phyloP scores from a whole-genome alignment of 805 yeast species.

The Teunomyces pallodes region DNA sequence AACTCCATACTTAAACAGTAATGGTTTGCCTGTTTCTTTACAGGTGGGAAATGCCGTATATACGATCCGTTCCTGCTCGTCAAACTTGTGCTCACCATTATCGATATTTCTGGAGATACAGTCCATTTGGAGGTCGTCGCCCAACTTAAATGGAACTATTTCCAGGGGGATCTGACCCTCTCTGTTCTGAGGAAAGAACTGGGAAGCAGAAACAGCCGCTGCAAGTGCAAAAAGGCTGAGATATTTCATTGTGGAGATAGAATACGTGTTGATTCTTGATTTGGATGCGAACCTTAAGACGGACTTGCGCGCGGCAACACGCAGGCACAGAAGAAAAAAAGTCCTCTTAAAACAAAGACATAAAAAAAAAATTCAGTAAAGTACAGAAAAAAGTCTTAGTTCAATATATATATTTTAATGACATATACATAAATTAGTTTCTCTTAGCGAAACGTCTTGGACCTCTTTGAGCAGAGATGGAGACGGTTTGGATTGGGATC shows the following conservation, averaged over 20 bases:
- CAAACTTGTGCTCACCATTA: constrained; percentile 73
- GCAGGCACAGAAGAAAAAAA: too few species aligned
- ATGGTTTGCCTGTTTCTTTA: constrained; percentile 60
- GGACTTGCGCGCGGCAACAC: too few species aligned
- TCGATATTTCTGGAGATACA: constrained; percentile 71
- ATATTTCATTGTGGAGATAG: neutral
- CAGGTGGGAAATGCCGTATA: constrained; percentile 61
- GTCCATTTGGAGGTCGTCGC: constrained; percentile 47
- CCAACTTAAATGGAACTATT: constrained; percentile 34
- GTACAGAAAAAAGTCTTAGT: neutral
- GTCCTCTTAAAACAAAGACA: neutral
- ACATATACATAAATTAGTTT: constrained; percentile 46
- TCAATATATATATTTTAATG: constrained; percentile 3
- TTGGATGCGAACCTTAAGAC: neutral
- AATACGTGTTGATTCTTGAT: constrained; percentile 1
- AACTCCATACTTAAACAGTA: constrained; percentile 51
- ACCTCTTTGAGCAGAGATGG: constrained; percentile 86
- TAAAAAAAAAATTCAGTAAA: neutral
- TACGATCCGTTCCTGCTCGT: constrained; percentile 55
- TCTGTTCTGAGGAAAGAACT: constrained; percentile 37
- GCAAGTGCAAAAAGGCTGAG: neutral
- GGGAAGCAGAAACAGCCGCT: constrained; percentile 14
- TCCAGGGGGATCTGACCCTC: constrained; percentile 36
- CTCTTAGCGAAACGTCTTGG: constrained; percentile 92
- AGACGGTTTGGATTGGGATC: constrained; percentile 80